These are phyloP conservation scores for Cladophialophora yegresii DNA, from an alignment of 2,329 filamentous ascomycete species.

Conservation along the genomic window DNA sequence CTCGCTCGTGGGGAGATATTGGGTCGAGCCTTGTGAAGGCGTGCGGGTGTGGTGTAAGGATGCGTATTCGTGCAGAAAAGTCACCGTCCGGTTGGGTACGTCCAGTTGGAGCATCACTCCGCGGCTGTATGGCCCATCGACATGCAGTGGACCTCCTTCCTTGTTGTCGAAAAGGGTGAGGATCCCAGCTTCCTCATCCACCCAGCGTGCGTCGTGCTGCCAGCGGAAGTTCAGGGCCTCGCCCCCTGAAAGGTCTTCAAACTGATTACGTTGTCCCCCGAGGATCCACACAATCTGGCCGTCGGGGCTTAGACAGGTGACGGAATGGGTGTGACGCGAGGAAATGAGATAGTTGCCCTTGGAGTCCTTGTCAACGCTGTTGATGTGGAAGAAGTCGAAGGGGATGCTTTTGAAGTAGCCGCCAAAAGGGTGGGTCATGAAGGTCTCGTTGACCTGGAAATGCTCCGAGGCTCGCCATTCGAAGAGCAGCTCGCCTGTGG, in stretches of 20 bases:
- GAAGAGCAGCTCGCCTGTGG: slow-evolving; percentile 49
- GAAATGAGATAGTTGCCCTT: slow-evolving; percentile 51
- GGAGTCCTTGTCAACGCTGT: slow-evolving; percentile 55
- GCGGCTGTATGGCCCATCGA: slow-evolving; percentile 42
- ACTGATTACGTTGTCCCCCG: slow-evolving; percentile 51
- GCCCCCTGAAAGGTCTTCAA: slow-evolving; percentile 46
- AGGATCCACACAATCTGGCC: slow-evolving; percentile 53
- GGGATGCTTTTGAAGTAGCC: slow-evolving; percentile 34
- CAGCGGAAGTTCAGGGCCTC: slow-evolving; percentile 52
- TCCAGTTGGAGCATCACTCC: slow-evolving; percentile 51
- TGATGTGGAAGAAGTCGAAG: slow-evolving; percentile 61
- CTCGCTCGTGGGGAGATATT: slow-evolving; percentile 43
- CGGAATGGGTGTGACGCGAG: slow-evolving; percentile 45
- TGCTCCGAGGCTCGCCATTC: slow-evolving; percentile 54
- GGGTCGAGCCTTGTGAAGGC: slow-evolving; percentile 47
- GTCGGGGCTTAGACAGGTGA: slow-evolving; percentile 48
- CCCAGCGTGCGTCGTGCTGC: slow-evolving; percentile 57
- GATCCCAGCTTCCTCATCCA: slow-evolving; percentile 36
- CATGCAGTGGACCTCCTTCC: slow-evolving; percentile 31
- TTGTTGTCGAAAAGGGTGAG: slow-evolving; percentile 48
- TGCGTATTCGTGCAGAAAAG: slow-evolving; percentile 45
- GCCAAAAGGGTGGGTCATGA: slow-evolving; percentile 25
- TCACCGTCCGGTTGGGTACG: slow-evolving; percentile 47
- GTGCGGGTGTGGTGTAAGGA: slow-evolving; percentile 44
- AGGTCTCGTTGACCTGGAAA: slow-evolving; percentile 38